These are phyloP conservation scores for Eimeria falciformis DNA, from an alignment of 169 alveolate species.

Conservation along the genomic window DNA sequence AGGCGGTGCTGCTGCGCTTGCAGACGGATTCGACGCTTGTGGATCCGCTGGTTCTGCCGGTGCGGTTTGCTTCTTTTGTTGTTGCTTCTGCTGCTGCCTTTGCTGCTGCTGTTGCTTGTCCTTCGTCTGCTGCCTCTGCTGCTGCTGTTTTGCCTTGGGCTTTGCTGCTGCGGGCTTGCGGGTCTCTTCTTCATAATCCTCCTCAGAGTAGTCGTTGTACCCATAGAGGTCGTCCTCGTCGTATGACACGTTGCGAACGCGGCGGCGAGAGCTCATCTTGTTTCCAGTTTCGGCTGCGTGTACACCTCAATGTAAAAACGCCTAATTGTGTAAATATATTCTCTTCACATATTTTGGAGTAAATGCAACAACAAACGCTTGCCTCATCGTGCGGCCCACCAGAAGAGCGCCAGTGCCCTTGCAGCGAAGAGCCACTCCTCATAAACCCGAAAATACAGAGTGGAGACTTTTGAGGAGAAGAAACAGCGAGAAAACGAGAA, in stretches of 20 bases:
- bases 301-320: neutral
- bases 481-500: too few relatives aligned
- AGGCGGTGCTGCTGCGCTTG: neutral
- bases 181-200: constrained; percentile 9
- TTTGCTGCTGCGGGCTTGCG: neutral
- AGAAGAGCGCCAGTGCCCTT: too few relatives aligned
- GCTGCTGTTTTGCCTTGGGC: neutral
- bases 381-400: too few relatives aligned
- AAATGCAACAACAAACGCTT: too few relatives aligned
- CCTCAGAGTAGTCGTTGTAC: constrained; percentile 13
- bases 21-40: neutral
- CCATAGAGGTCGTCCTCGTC: constrained; percentile 66
- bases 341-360: too few relatives aligned
- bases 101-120: neutral
- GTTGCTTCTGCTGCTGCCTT: neutral
- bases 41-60: too few relatives aligned
- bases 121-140: neutral
- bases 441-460: too few relatives aligned
- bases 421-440: too few relatives aligned
- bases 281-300: neutral
- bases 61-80: neutral
- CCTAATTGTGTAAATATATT: too few relatives aligned
- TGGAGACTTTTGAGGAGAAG: too few relatives aligned
- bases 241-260: constrained; percentile 63
- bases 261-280: constrained; percentile 60